Base-by-base conservation (phyloP, 176 grass and related monocot species). In the Bromus sterilis region DNA sequence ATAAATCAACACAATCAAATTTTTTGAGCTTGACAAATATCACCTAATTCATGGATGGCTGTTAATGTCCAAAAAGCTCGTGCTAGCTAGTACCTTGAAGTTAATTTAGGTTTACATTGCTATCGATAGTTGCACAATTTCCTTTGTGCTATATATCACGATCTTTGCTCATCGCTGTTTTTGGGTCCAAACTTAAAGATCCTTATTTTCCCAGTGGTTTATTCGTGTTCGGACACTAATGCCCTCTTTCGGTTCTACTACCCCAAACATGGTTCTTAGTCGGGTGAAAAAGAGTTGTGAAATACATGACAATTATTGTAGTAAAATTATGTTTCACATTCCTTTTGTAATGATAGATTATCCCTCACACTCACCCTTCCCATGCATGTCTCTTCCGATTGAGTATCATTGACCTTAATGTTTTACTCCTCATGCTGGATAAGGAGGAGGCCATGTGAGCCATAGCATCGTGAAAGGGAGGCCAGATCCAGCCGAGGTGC, bases 1-100 rank as follows among this genome's bases (percentile, higher is more conserved):
- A 51, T 15, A 51, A 51, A 51, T 20, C 18, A 51, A 51, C 46
- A 51, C 16, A 6, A 51, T 20, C 46, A 51, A 48, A 30, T 89
- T 71, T 94, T 94, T 75, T 3, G 88, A 77, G 12, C 51, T 61
- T 85, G 85, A 5, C 91, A 90, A 89, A 87, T 92, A 86, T 97
- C 89, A 34, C 94, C 85, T 63, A 97, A 94, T 61, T 85, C 85
- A 64, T 97, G 91, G 87, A 89, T 97, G 89, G 91, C 91, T 83
- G 89, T 91, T 51, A 92, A 92, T 79, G 80, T 97, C 72, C 36
- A 97, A 51, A 89, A 90, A 75, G 73, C 87, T 68, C 62, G 67
- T 85, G 79, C 94, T 60, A n/a, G n/a, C n/a, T n/a, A 84, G 87
- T 68, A 80, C 64, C 7, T 78, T 97, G 11, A 88, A 85, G 53